Percentiles rank a stretch among this genome's conserved stretches.
Evolutionary conservation across 208 protist species (phyloP).

Genomic region (Strigomonas galati): DNA sequence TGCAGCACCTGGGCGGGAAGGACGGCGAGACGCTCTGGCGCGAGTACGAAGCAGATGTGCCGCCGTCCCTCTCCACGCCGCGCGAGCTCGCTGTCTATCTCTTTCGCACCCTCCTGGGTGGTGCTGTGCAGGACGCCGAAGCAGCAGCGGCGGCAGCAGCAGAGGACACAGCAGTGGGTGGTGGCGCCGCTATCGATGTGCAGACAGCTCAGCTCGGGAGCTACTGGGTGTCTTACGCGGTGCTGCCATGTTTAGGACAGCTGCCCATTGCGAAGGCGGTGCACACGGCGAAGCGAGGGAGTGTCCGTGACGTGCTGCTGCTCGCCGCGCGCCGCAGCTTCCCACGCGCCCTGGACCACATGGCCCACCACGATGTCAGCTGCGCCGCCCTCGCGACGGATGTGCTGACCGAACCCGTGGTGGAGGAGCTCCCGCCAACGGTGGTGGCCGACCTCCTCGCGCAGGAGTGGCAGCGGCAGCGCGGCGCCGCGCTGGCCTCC

Average conservation of each 20-base stretch:
- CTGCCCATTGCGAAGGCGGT: constrained; percentile 67
- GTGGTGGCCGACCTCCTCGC: constrained; percentile 39
- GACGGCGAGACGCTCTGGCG: constrained; percentile 76
- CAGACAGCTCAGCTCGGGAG: constrained; percentile 42
- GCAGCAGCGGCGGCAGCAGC: background rate
- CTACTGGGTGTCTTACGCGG: constrained; percentile 76
- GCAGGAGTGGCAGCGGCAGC: constrained; percentile 20
- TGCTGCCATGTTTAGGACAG: constrained; percentile 48
- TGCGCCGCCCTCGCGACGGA: constrained; percentile 44
- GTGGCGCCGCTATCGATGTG: constrained; percentile 30
- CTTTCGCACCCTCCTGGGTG: constrained; percentile 70
- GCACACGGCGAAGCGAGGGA: constrained; percentile 50
- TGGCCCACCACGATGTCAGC: constrained; percentile 37
- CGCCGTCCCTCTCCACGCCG: constrained; percentile 26
- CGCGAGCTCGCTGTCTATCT: constrained; percentile 58
- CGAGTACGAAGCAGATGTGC: constrained; percentile 74
- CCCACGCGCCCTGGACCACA: constrained; percentile 54
- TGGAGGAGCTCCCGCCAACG: constrained; percentile 53
- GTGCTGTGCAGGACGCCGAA: background rate
- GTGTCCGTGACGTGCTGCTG: constrained; percentile 50
- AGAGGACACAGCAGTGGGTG: background rate
- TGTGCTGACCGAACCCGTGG: constrained; percentile 51
- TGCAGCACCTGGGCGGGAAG: constrained; percentile 46
- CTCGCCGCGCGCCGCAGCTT: constrained; percentile 73
- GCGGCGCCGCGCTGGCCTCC: constrained; percentile 4